These are phyloP conservation scores for Jaapia argillacea DNA, from an alignment of 768 basidiomycete genomes.

Conservation along the genomic window DNA sequence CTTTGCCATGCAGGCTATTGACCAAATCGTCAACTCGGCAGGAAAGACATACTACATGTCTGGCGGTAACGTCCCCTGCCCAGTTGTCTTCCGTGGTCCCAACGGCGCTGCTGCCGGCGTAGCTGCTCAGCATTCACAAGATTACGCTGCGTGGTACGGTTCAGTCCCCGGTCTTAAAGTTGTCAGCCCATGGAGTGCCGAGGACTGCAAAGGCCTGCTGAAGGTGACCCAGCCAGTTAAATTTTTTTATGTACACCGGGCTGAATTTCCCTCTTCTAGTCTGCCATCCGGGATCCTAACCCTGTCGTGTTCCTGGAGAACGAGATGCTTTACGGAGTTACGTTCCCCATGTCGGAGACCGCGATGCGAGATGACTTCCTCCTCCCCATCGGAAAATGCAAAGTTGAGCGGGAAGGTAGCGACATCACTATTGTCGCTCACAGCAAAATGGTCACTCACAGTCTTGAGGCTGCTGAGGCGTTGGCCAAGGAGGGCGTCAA, in stretches of 20 bases:
- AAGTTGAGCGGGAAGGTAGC: slow-evolving; percentile 86
- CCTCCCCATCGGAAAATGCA: slow-evolving; percentile 94
- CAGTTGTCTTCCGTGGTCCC: slow-evolving; percentile 98
- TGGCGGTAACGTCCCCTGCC: slow-evolving; percentile 96
- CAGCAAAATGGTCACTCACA: slow-evolving; percentile 96
- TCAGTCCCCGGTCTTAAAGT: slow-evolving; percentile 95
- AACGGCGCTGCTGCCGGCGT: slow-evolving; percentile 98
- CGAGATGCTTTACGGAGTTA: slow-evolving; percentile 96
- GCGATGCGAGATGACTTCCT: slow-evolving; percentile 94
- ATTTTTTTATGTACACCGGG: background rate
- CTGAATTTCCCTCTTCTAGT: slow-evolving; percentile 27
- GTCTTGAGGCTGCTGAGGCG: slow-evolving; percentile 86
- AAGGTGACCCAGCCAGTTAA: no score
- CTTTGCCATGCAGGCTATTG: slow-evolving; percentile 99
- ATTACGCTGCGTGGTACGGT: slow-evolving; percentile 94
- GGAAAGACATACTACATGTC: slow-evolving; percentile 99
- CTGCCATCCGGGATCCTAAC: slow-evolving; percentile 97
- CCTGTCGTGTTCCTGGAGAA: slow-evolving; percentile 99
- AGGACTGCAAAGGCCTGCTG: slow-evolving; percentile 96
- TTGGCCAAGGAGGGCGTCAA: slow-evolving; percentile 95
- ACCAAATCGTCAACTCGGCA: slow-evolving; percentile 99
- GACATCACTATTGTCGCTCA: slow-evolving; percentile 97
- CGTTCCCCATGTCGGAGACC: slow-evolving; percentile 92
- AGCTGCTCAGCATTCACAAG: slow-evolving; percentile 94
- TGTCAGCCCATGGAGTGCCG: slow-evolving; percentile 94